Evolutionary conservation across 495 filamentous ascomycete genomes (phyloP).

Genomic region (Daldinia decipiens): DNA sequence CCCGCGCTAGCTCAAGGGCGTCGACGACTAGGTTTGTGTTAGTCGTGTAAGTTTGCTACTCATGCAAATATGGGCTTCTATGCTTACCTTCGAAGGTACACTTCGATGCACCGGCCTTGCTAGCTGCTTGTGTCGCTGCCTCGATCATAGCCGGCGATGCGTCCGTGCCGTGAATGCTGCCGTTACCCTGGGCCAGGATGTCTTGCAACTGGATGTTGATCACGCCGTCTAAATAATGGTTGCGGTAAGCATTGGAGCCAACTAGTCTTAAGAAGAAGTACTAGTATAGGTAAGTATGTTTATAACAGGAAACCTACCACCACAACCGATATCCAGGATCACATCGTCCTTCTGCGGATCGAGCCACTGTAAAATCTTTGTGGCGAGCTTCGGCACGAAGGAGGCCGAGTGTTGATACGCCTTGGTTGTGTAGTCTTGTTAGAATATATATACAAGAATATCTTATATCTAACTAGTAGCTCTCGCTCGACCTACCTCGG

Average conservation of each 20-base stretch:
- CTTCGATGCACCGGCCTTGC: slow-evolving; percentile 38
- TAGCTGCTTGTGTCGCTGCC: slow-evolving; percentile 55
- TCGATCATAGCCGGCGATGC: slow-evolving; percentile 72
- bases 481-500: slow-evolving; percentile 54
- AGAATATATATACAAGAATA: background rate
- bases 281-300: too few species aligned
- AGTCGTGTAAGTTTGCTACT: background rate
- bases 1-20: slow-evolving; percentile 44
- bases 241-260: background rate
- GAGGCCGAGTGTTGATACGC: slow-evolving; percentile 71
- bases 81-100: slow-evolving; percentile 59
- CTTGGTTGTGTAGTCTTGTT: slow-evolving; percentile 47
- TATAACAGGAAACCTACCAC: slow-evolving; percentile 55
- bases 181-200: slow-evolving; percentile 51
- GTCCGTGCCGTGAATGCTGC: slow-evolving; percentile 71
- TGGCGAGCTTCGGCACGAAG: slow-evolving; percentile 77
- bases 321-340: slow-evolving; percentile 80
- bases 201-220: slow-evolving; percentile 66
- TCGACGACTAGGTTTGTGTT: slow-evolving; percentile 47
- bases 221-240: slow-evolving; percentile 61
- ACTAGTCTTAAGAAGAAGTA: background rate
- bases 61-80: background rate
- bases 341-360: slow-evolving; percentile 67
- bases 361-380: slow-evolving; percentile 71
- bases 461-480: background rate